Evolutionary conservation across 148 eudicot genomes (phyloP).

Genomic region (Talinum fruticosum): DNA sequence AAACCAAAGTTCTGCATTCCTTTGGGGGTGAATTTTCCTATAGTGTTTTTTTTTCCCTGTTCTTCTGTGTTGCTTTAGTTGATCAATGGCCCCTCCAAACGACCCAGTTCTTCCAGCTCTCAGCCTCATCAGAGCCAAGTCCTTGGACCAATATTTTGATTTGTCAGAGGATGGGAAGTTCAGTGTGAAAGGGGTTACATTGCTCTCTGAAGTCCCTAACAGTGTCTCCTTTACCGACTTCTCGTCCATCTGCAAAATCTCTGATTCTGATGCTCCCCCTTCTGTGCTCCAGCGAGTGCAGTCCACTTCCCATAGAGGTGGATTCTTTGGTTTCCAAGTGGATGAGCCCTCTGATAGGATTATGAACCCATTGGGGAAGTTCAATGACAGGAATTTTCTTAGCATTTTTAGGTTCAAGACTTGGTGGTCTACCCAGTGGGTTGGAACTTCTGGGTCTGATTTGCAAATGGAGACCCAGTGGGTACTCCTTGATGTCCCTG

Average conservation of each 20-base stretch:
- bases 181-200: slow-evolving; percentile 34
- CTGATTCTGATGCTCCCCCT: slow-evolving; percentile 44
- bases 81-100: slow-evolving; percentile 56
- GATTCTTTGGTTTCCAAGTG: slow-evolving; percentile 57
- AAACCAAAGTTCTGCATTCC: neutral
- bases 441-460: slow-evolving; percentile 54
- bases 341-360: slow-evolving; percentile 38
- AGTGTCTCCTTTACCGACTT: slow-evolving; percentile 46
- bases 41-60: neutral
- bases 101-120: slow-evolving; percentile 25
- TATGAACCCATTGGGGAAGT: slow-evolving; percentile 48
- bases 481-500: slow-evolving; percentile 58
- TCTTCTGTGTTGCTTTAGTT: neutral
- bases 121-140: slow-evolving; percentile 16
- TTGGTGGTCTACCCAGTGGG: slow-evolving; percentile 86
- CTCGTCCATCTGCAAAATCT: slow-evolving; percentile 43
- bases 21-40: neutral
- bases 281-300: slow-evolving; percentile 40
- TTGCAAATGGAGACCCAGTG: slow-evolving; percentile 69
- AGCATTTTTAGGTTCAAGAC: slow-evolving; percentile 74
- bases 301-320: slow-evolving; percentile 40
- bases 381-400: slow-evolving; percentile 45
- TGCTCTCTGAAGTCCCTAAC: slow-evolving; percentile 50
- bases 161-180: slow-evolving; percentile 43
- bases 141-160: slow-evolving; percentile 28